Base-by-base conservation (phyloP, 2,329 filamentous ascomycete genomes). In the Whalleya microplaca region DNA sequence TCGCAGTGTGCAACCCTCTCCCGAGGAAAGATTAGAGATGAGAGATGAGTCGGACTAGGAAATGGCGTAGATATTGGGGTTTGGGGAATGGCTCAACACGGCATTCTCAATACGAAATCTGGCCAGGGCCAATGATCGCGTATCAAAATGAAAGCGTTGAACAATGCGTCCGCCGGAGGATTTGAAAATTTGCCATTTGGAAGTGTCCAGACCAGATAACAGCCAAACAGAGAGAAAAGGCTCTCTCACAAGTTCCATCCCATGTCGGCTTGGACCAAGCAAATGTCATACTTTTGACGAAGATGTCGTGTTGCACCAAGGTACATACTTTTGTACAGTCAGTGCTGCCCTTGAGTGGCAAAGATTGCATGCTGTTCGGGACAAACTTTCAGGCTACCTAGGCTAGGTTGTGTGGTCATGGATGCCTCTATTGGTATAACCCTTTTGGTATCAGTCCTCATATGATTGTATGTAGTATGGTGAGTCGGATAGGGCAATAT, bases 281-380 rank as follows among this genome's bases (percentile, higher is more conserved):
- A 41, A 41, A 52, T 47, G 48, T 51, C 40, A 52, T 29, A n/a
- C 41, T 51, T 49, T 37, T 37, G 9, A 43, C 48, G 32, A 52
- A n/a, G 50, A 48, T 46, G 21, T 16, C 42, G 12, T 47, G 60
- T 60, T 49, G 58, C 60, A 57, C 53, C 19, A 48, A 47, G 37
- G 23, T 40, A 51, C 42, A 21, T n/a, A n/a, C n/a, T n/a, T n/a
- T n/a, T n/a, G n/a, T 50, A 37, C 21, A 51, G 23, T 41, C 14
- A 43, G 19, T 44, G 53, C 42, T 59, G 56, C 45, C 27, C 48
- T 53, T 37, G 45, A 53, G 59, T 59, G 59, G 56, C 56, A 41
- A 62, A 42, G 42, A 42, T 29, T 37, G 8, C 6, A 51, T 42
- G 37, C 20, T 53, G 40, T 51, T 47, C 48, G 51, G 50, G 52